Conservation (phyloP, 805 yeast genomes). For the Schwanniomyces yamadae region DNA sequence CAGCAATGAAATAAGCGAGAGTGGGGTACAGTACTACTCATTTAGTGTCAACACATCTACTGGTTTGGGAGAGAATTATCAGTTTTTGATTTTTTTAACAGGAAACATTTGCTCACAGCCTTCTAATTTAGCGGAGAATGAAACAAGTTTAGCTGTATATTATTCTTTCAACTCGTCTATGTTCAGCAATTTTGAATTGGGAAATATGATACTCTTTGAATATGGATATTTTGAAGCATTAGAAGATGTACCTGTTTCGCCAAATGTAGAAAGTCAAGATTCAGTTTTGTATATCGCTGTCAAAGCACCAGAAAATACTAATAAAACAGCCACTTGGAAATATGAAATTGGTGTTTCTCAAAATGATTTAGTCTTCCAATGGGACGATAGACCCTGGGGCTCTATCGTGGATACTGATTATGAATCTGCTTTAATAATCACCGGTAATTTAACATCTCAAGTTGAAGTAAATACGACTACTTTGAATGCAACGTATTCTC, state of each 20-base stretch:
- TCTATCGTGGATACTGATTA: constrained; percentile 68
- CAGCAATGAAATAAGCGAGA: constrained; percentile 31
- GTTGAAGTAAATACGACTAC: constrained; percentile 11
- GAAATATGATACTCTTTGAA: constrained; percentile 27
- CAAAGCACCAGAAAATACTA: constrained; percentile 39
- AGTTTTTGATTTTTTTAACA: constrained; percentile 48
- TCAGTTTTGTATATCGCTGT: constrained; percentile 37
- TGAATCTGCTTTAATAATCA: constrained; percentile 61
- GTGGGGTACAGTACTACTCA: constrained; percentile 41
- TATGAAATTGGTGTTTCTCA: constrained; percentile 69
- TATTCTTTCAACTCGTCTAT: constrained; percentile 37
- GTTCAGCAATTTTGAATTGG: constrained; percentile 27
- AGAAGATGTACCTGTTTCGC: constrained; percentile 29
- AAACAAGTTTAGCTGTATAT: constrained; percentile 34
- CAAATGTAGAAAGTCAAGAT: constrained; percentile 10
- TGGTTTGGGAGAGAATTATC: constrained; percentile 46
- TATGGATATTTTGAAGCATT: constrained; percentile 42
- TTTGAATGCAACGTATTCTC: constrained; percentile 25
- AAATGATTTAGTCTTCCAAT: constrained; percentile 62
- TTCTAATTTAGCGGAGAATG: constrained; percentile 16
- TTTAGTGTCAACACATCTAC: constrained; percentile 44
- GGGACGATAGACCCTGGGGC: constrained; percentile 61
- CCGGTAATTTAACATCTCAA: constrained; percentile 46
- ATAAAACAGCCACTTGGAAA: constrained; percentile 46
- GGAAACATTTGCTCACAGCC: constrained; percentile 51